phyloP scores from a whole-genome alignment of 1,284 basidiomycete genomes.

The Xerocomus amazonicus region DNA sequence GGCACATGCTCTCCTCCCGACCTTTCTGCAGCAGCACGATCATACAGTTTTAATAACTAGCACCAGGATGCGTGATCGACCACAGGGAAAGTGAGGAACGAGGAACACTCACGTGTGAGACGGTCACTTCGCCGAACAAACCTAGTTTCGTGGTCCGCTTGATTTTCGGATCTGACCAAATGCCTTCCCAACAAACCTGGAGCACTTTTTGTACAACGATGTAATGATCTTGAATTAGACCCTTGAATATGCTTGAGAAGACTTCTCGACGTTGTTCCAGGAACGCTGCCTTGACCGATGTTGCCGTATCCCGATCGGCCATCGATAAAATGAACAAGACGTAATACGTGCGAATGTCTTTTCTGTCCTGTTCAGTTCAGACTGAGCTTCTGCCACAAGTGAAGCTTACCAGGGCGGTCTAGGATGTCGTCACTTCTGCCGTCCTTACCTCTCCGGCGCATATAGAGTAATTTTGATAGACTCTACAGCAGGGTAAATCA shows the following conservation, averaged over 20 bases:
- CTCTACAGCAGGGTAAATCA: conserved; percentile 39
- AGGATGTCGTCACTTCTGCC: conserved; percentile 42
- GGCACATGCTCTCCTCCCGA: conserved; percentile 53
- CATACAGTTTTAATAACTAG: conserved; percentile 69
- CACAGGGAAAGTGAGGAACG: neutral
- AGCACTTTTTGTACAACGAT: conserved; percentile 53
- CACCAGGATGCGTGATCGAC: neutral
- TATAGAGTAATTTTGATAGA: conserved; percentile 61
- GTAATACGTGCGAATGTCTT: conserved; percentile 72
- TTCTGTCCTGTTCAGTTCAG: conserved; percentile 3
- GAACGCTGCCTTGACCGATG: conserved; percentile 56
- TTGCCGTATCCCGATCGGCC: conserved; percentile 44
- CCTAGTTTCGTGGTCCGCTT: conserved; percentile 65
- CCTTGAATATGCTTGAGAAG: conserved; percentile 66
- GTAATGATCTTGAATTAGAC: conserved; percentile 60
- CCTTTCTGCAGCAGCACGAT: conserved; percentile 51
- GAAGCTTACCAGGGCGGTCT: conserved; percentile 49
- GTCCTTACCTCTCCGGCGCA: conserved; percentile 58
- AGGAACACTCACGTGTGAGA: conserved; percentile 51
- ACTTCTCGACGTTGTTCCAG: conserved; percentile 63
- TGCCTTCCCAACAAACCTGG: conserved; percentile 51
- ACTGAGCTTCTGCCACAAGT: neutral
- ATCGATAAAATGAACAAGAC: conserved; percentile 70
- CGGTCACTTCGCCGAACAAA: conserved; percentile 60
- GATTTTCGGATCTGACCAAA: conserved; percentile 70